Base-by-base conservation (phyloP, 1,284 basidiomycete species). In the Thecaphora thlaspeos region DNA sequence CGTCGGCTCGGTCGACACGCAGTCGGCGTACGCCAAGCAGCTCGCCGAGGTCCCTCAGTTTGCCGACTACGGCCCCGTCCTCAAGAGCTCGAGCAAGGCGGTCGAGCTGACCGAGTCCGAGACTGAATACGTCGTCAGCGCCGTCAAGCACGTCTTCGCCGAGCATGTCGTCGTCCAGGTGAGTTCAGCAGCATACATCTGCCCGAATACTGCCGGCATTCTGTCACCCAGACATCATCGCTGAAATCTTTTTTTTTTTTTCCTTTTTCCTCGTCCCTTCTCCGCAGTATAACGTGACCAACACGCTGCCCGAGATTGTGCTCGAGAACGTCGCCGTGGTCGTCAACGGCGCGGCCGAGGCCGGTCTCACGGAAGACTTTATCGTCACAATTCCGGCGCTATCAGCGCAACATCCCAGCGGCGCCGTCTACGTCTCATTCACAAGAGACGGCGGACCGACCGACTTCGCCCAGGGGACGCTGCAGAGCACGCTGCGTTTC, bases 271-370 rank as follows among this genome's bases (percentile, higher is more conserved):
- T n/a, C n/a, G n/a, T n/a, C n/a, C 26, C 5, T 11, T 7, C 5
- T 28, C 7, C 26, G 26, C 32, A 98, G 88, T 97, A 91, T 85
- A 96, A 97, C 81, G 86, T 98, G 46, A 90, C 91, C 54, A 98
- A 98, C 79, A 98, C 95, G n/a, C 84, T 99, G 49, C 87, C 91
- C n/a, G 95, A 99, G 78, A 93, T 91, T 3, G 88, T 98, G 5
- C 82, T 99, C 56, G 95, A 98, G 78, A 87, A 93, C 70, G 91
- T 95, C 18, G 71, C 65, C 12, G 72, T 77, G 19, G 89, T 91
- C n/a, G 90, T 98, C 12, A 84, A 91, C 68, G 94, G 97, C 87
- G 84, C 87, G 62, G 90, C 91, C 23, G 80, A 81, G 34, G 81
- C 83, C 15, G 88, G 86, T 1, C 80, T 98, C 65, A 86, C 84